Evolutionary conservation across 2,329 filamentous ascomycete species (phyloP).

Genomic region (Tothia fuscella): DNA sequence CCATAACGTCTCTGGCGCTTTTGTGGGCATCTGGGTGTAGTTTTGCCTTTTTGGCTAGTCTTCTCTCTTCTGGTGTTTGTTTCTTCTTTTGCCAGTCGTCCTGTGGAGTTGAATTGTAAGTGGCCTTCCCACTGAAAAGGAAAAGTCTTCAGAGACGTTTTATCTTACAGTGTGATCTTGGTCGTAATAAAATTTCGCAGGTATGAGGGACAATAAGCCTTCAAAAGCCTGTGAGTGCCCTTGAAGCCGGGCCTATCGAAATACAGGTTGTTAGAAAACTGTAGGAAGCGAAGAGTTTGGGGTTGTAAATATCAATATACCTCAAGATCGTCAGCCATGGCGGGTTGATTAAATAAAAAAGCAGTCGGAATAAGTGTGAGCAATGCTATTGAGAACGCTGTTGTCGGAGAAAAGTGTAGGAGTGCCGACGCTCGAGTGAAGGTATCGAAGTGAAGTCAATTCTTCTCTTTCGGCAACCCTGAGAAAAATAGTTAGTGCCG

Average conservation of each 20-base stretch:
- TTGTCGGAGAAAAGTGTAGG: too few species aligned
- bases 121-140: constrained; percentile 9
- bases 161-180: constrained; percentile 45
- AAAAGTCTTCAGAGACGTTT: constrained; percentile 1
- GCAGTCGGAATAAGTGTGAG: background rate
- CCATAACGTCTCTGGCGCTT: constrained; percentile 86
- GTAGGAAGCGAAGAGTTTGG: constrained; percentile 16
- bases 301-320: constrained; percentile 19
- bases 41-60: constrained; percentile 73
- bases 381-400: background rate
- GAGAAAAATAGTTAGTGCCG: too few species aligned
- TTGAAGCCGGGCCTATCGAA: constrained; percentile 40
- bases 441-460: too few species aligned
- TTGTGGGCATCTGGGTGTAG: constrained; percentile 84
- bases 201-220: constrained; percentile 75
- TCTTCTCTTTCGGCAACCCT: too few species aligned
- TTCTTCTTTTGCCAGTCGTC: constrained; percentile 94
- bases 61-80: constrained; percentile 82
- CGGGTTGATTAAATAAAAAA: background rate
- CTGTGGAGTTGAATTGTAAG: constrained; percentile 34
- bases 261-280: constrained; percentile 19
- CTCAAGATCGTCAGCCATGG: constrained; percentile 31
- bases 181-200: constrained; percentile 82
- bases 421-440: too few species aligned
- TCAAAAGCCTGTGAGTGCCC: constrained; percentile 65